A percentile compares a stretch with the other conserved stretches of the same genome.
Evolutionary conservation across 192 early-diverging fungal genomes (phyloP).

Genomic region (Backusella circina): DNA sequence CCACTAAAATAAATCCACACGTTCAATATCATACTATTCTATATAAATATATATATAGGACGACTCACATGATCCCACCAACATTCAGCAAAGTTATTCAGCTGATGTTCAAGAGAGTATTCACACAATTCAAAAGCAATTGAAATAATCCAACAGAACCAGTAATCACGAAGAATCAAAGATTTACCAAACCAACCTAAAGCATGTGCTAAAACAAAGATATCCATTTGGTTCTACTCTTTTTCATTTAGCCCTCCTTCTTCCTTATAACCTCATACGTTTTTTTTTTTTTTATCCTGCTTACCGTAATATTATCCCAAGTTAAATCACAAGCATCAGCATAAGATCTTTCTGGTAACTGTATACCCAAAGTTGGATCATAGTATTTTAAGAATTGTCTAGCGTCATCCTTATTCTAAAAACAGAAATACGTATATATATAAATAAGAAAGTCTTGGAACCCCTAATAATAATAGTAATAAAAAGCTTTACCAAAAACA

Average conservation of each 20-base stretch:
- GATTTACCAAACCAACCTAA: constrained; percentile 95
- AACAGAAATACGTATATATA: background rate
- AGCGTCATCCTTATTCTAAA: constrained; percentile 82
- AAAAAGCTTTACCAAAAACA: constrained; percentile 85
- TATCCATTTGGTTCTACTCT: constrained; percentile 76
- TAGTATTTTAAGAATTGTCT: constrained; percentile 75
- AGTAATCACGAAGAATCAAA: constrained; percentile 89
- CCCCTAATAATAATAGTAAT: too few species aligned
- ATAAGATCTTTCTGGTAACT: constrained; percentile 90
- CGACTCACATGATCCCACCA: constrained; percentile 95
- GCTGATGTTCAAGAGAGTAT: constrained; percentile 91
- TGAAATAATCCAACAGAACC: constrained; percentile 95
- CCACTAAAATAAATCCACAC: background rate
- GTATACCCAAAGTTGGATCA: constrained; percentile 75
- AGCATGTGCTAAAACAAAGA: constrained; percentile 91
- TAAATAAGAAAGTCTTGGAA: background rate
- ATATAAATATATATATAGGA: too few species aligned
- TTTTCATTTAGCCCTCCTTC: background rate
- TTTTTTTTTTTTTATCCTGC: background rate
- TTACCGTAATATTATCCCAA: constrained; percentile 66
- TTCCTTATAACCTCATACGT: too few species aligned
- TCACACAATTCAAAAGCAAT: constrained; percentile 95
- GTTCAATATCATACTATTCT: background rate
- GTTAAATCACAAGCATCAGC: constrained; percentile 86
- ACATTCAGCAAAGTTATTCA: constrained; percentile 97